phyloP scores from a whole-genome alignment of 768 basidiomycete genomes.

The Lactarius pseudohatsudake region DNA sequence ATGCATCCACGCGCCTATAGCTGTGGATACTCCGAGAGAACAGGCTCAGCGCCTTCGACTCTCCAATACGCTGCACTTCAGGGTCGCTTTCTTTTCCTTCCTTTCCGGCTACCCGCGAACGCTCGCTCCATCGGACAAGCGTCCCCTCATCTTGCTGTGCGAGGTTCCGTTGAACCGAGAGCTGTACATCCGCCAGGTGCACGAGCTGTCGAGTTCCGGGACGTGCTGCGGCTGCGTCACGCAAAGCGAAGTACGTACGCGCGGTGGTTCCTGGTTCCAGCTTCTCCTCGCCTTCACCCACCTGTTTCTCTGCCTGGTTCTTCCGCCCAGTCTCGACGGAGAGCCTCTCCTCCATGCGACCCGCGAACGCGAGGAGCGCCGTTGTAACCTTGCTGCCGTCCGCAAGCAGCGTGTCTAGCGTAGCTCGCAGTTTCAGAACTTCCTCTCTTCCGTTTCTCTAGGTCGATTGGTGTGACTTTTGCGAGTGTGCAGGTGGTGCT shows the following conservation, averaged over 20 bases:
- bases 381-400: slow-evolving; percentile 13
- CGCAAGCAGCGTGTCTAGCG: slow-evolving; percentile 11
- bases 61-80: slow-evolving; percentile 2
- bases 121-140: not conserved
- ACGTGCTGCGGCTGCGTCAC: not conserved
- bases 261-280: not conserved
- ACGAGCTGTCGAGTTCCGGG: slow-evolving; percentile 16
- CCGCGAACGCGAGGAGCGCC: slow-evolving; percentile 19
- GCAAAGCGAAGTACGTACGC: slow-evolving; percentile 1
- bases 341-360: slow-evolving; percentile 14
- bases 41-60: not conserved
- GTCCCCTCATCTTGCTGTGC: not conserved
- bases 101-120: not conserved
- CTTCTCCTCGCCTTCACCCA: not conserved
- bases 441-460: slow-evolving; percentile 20
- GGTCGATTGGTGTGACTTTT: not conserved
- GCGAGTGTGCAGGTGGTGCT: not conserved
- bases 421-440: slow-evolving; percentile 23
- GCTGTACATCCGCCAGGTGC: slow-evolving; percentile 26
- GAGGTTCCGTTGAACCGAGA: slow-evolving; percentile 18
- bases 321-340: not conserved
- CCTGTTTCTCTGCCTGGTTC: not conserved
- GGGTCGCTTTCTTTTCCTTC: slow-evolving; percentile 2
- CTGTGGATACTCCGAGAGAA: not conserved
- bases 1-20: not conserved